These are phyloP conservation scores for Pichia gijzeniarum DNA, from an alignment of 805 yeast species.

Conservation along the genomic window DNA sequence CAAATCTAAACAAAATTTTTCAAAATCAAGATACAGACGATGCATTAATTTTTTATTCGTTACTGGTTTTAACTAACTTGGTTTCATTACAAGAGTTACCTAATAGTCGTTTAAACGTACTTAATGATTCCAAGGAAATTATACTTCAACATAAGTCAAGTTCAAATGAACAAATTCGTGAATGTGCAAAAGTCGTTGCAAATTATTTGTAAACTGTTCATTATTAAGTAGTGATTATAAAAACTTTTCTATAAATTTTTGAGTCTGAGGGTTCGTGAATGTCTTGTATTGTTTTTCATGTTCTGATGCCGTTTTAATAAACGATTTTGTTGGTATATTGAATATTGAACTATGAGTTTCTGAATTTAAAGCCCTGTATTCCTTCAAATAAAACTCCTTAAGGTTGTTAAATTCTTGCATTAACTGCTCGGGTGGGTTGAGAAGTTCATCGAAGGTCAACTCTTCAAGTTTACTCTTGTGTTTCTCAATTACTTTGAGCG, in stretches of 20 bases:
- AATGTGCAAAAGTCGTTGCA: background rate
- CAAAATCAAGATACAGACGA: constrained; percentile 15
- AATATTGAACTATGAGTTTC: constrained; percentile 13
- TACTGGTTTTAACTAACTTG: background rate
- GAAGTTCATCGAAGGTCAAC: constrained; percentile 10
- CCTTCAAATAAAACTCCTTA: background rate
- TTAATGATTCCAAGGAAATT: constrained; percentile 2
- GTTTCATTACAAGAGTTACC: background rate
- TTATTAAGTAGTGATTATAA: background rate
- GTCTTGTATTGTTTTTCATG: constrained; percentile 12
- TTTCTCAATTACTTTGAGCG: constrained; percentile 18
- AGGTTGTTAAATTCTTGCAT: constrained; percentile 12
- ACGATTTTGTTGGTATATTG: constrained; percentile 14
- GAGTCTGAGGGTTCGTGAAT: constrained; percentile 28
- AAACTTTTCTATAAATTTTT: constrained; percentile 16
- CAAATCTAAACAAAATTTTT: constrained; percentile 14
- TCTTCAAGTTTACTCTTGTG: constrained; percentile 13
- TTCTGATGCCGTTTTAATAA: constrained; percentile 19
- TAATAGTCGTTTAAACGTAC: background rate
- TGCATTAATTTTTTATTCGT: constrained; percentile 13
- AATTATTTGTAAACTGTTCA: background rate
- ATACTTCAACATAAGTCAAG: background rate
- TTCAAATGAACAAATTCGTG: constrained; percentile 4
- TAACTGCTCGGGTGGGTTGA: constrained; percentile 15
- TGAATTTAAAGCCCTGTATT: constrained; percentile 5